Evolutionary conservation across 1,139 yeast species (phyloP), one percentile per base, ranked within the genome.

Genomic region (Trichomonascaceae sp.): DNA sequence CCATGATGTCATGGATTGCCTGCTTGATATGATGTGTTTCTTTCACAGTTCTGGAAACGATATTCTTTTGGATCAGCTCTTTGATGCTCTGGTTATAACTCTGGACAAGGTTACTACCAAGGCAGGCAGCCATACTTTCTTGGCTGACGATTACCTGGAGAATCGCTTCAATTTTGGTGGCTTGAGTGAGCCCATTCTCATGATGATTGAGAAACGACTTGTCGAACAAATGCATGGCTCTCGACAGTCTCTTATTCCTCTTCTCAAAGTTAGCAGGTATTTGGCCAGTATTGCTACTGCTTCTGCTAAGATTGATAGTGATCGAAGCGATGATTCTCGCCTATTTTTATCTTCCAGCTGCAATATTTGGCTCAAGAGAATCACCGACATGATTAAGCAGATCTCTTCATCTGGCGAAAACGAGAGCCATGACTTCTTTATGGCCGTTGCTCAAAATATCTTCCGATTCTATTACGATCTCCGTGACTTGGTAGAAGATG

Each of bases 1-100:
- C 58, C 68, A 65, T 27, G 69, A 71, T 36, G 70, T 74, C 57
- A 78, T 82, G 46, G 69, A 78, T 55, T 77, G 79, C 56, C 52
- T 67, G 39, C 60, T 68, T 53, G 70, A 68, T 51, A 66, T 68
- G 61, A 55, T 68, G 30, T 57, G 65, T n/a, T 56, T 59, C 50
- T 63, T 64, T 47, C 44, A 58, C 27, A 54, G 57, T 17, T 53
- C 59, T 19, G 69, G 66, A 22, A 57, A 62, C 30, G 60, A 56
- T 8, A 62, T 58, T 39, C 58, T 65, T 51, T 61, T 64, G 51
- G 58, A 60, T 47, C 62, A 61, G 19, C 58, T 64, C 6, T 65
- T 66, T 53, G 59, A 61, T 24, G 68, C 66, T 4, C 52, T 67
- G 24, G 60, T 65, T 24, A 63, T 63, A 49, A 63, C 67, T 6